These are phyloP conservation scores for Schizopora paradoxa DNA, from an alignment of 1,284 basidiomycete species.

Conservation along the genomic window DNA sequence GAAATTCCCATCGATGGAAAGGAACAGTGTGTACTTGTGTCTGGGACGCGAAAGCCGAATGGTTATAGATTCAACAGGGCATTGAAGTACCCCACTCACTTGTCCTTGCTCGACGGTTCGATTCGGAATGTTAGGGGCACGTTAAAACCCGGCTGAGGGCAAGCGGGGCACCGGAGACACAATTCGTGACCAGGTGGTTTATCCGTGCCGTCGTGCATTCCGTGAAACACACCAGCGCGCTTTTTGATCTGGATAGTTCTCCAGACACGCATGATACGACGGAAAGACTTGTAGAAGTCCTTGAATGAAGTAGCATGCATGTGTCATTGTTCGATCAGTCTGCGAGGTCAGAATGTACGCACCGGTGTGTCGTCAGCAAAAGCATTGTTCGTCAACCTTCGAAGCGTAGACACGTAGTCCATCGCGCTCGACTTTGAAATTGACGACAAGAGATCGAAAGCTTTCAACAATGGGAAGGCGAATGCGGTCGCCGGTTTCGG, in stretches of 20 bases:
- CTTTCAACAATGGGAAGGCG: constrained; percentile 27
- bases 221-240: constrained; percentile 25
- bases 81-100: too few relatives aligned
- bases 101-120: constrained; percentile 16
- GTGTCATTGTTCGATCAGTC: too few relatives aligned
- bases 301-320: constrained; percentile 11
- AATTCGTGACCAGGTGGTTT: constrained; percentile 20
- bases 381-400: constrained; percentile 19
- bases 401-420: constrained; percentile 24
- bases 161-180: constrained; percentile 27
- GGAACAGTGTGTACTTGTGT: constrained; percentile 14
- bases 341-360: constrained; percentile 3
- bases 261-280: constrained; percentile 23
- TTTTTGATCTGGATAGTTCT: constrained; percentile 18
- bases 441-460: constrained; percentile 26
- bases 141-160: constrained; percentile 28
- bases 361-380: constrained; percentile 20
- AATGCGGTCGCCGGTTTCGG: constrained; percentile 17
- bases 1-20: constrained; percentile 26
- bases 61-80: neutral
- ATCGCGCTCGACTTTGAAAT: constrained; percentile 25
- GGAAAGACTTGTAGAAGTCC: constrained; percentile 25
- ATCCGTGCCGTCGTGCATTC: constrained; percentile 23
- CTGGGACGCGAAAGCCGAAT: neutral
- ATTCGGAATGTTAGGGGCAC: constrained; percentile 18